Conservation (phyloP, 345 rosid species). For the Raphanus raphanistrum region DNA sequence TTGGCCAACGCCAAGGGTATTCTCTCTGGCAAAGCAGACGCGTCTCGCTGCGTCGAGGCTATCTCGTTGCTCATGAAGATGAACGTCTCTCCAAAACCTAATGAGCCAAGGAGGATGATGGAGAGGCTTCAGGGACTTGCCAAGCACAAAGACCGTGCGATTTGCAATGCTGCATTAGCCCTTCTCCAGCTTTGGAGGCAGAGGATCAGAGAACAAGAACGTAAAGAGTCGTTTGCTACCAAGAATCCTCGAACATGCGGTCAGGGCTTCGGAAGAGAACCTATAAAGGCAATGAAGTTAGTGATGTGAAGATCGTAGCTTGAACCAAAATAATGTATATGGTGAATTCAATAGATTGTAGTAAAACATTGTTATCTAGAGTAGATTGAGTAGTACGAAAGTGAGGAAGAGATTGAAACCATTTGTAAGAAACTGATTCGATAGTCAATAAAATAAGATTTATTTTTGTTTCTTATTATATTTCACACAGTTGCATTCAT, state of each 20-base stretch:
- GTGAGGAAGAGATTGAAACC: neutral
- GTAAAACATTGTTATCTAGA: neutral
- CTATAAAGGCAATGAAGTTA: neutral
- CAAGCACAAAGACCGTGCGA: slow-evolving; percentile 16
- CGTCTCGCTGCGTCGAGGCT: slow-evolving; percentile 10
- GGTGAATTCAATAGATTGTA: neutral
- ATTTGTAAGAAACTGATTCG: neutral
- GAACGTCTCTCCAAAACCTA: neutral
- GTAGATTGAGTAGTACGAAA: neutral
- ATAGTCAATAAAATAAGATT: neutral
- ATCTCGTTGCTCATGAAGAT: neutral
- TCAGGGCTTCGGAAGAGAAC: neutral
- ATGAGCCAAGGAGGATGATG: slow-evolving; percentile 4
- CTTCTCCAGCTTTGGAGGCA: slow-evolving; percentile 12
- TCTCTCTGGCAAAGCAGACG: neutral
- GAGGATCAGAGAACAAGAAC: neutral
- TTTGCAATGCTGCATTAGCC: neutral
- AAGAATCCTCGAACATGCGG: neutral
- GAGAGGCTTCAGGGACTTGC: slow-evolving; percentile 20
- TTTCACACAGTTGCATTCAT: neutral
- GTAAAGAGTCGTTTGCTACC: neutral
- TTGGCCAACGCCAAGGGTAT: slow-evolving; percentile 7
- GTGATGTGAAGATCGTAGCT: neutral
- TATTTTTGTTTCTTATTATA: neutral
- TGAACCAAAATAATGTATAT: neutral